Evolutionary conservation across 345 rosid species (phyloP).

Genomic region (Syzygium oleosum): DNA sequence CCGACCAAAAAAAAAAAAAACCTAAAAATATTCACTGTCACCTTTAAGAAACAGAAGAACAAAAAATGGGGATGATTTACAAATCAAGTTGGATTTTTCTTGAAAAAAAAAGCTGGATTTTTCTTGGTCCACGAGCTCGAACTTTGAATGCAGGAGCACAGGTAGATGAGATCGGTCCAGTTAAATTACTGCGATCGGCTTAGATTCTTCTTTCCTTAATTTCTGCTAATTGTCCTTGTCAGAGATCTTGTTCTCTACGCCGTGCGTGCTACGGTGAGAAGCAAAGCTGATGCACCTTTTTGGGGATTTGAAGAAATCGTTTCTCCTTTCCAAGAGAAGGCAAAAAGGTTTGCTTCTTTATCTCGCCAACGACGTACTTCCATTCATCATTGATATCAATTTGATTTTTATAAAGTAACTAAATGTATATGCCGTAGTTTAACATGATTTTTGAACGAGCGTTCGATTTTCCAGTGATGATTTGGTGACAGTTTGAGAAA

Average conservation of each 20-base stretch:
- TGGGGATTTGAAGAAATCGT: background rate
- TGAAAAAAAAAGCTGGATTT: background rate
- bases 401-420: background rate
- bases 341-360: background rate
- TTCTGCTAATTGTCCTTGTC: background rate
- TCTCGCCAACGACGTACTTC: background rate
- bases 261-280: background rate
- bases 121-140: background rate
- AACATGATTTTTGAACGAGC: background rate
- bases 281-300: background rate
- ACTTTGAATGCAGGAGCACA: background rate
- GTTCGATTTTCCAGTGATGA: background rate
- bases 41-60: rapidly evolving
- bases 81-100: background rate
- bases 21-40: background rate
- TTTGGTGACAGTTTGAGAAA: rapidly evolving
- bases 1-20: too few species aligned
- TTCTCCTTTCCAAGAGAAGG: background rate
- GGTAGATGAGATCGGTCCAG: background rate
- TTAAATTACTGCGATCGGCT: background rate
- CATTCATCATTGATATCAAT: background rate
- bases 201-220: background rate
- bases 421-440: too few species aligned
- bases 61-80: background rate
- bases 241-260: background rate